Conservation (phyloP, 2,329 filamentous ascomycete genomes). For the Rosellinia necatrix region DNA sequence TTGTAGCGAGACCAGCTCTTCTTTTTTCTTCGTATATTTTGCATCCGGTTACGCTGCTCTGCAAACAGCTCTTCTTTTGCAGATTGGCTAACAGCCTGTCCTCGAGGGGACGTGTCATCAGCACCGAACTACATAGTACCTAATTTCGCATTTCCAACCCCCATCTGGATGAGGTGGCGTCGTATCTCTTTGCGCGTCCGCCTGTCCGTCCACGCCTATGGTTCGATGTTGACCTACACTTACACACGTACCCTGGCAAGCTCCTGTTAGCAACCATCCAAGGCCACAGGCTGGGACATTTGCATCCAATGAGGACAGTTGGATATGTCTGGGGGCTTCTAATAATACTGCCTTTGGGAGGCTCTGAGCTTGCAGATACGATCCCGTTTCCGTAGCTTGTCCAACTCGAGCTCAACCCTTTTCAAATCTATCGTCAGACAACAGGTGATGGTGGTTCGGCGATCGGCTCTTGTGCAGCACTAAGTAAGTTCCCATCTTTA, state of each 20-base stretch:
- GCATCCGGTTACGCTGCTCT: too few species aligned
- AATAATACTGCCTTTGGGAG: slow-evolving; percentile 13
- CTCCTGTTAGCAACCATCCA: too few species aligned
- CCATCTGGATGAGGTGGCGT: not conserved
- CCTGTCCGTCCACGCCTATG: too few species aligned
- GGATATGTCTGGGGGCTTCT: slow-evolving; percentile 12
- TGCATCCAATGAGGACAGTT: not conserved
- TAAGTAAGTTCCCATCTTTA: not conserved
- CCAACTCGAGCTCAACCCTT: slow-evolving; percentile 22
- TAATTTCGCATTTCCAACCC: not conserved
- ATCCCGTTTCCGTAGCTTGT: slow-evolving; percentile 28
- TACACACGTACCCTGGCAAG: too few species aligned
- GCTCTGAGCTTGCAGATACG: slow-evolving; percentile 26
- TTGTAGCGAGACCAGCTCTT: not conserved
- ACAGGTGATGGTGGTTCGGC: slow-evolving; percentile 27
- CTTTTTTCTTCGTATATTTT: not conserved
- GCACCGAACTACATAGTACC: too few species aligned
- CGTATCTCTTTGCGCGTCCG: slow-evolving; percentile 1
- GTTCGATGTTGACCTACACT: slow-evolving; percentile 15
- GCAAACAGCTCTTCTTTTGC: not conserved
- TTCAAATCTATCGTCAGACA: slow-evolving; percentile 25
- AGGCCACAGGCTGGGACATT: not conserved
- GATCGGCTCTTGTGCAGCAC: slow-evolving; percentile 20
- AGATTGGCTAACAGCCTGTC: not conserved
- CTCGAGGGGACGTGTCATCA: too few species aligned